Evolutionary conservation across 2,329 filamentous ascomycete species (phyloP).

Genomic region (Periconia sp.): DNA sequence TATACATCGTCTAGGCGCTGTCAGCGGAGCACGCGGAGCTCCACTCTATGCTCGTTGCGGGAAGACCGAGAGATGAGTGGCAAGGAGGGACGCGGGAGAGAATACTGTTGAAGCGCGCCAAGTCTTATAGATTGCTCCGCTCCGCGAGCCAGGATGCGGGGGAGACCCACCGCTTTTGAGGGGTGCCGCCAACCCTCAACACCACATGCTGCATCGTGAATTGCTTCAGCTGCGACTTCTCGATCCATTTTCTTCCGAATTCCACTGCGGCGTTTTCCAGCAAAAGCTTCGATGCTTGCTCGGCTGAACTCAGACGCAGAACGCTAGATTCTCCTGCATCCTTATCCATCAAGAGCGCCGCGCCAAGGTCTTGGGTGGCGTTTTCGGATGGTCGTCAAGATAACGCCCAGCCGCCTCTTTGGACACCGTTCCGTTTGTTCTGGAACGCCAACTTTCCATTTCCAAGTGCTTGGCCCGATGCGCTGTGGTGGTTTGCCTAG

Average conservation of each 20-base stretch:
- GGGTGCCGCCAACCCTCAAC: constrained; percentile 13
- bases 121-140: constrained; percentile 20
- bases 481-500: too few species aligned
- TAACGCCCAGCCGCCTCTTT: constrained; percentile 32
- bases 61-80: constrained; percentile 14
- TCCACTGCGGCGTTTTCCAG: constrained; percentile 8
- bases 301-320: constrained; percentile 9
- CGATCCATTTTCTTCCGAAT: constrained; percentile 3
- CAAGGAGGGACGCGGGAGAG: constrained; percentile 4
- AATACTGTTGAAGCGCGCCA: constrained; percentile 14
- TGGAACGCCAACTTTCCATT: constrained; percentile 41
- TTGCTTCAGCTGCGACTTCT: too few species aligned
- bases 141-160: constrained; percentile 19
- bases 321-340: constrained; percentile 16
- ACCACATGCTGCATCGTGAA: constrained; percentile 19
- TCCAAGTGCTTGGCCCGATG: constrained; percentile 41
- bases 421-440: constrained; percentile 37
- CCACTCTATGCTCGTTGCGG: constrained; percentile 10
- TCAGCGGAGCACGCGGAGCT: constrained; percentile 13
- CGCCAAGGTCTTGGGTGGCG: constrained; percentile 48
- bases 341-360: constrained; percentile 27
- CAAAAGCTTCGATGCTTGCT: constrained; percentile 34
- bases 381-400: constrained; percentile 29
- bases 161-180: constrained; percentile 3
- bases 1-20: constrained; percentile 18